Evolutionary conservation across 352 stramenopile species (phyloP).

Genomic region (Phytophthora citricola): DNA sequence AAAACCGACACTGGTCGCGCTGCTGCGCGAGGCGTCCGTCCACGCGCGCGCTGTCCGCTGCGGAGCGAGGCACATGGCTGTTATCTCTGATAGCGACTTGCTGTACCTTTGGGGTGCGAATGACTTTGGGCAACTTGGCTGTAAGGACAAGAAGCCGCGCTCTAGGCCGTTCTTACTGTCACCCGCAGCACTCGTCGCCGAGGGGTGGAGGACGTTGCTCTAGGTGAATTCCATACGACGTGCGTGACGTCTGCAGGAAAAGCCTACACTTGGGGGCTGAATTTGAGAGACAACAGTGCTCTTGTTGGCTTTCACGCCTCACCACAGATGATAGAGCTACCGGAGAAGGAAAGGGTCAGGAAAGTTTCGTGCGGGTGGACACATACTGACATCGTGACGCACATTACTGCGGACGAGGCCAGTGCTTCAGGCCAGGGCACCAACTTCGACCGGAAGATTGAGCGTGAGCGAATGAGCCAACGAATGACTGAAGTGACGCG

Average conservation of each 20-base stretch:
- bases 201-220: constrained; percentile 60
- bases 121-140: constrained; percentile 80
- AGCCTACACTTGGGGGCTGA: constrained; percentile 69
- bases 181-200: constrained; percentile 44
- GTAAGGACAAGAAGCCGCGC: constrained; percentile 57
- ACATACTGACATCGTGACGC: constrained; percentile 69
- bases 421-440: constrained; percentile 27
- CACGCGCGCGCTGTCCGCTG: constrained; percentile 61
- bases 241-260: constrained; percentile 55
- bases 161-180: constrained; percentile 52
- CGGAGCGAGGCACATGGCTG: constrained; percentile 68
- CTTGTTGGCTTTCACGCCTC: constrained; percentile 46
- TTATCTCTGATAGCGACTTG: constrained; percentile 69
- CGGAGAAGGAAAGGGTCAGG: constrained; percentile 44
- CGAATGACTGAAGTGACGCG: constrained; percentile 34
- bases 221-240: constrained; percentile 80
- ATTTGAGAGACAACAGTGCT: constrained; percentile 53
- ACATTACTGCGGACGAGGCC: constrained; percentile 28
- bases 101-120: constrained; percentile 86
- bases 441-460: constrained; percentile 40
- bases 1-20: constrained; percentile 40
- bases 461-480: constrained; percentile 31
- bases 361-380: constrained; percentile 71
- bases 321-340: constrained; percentile 40
- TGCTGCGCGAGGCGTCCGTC: constrained; percentile 51